Base-by-base conservation (phyloP, 164 flowering plant genomes). In the Warburgia ugandensis region DNA sequence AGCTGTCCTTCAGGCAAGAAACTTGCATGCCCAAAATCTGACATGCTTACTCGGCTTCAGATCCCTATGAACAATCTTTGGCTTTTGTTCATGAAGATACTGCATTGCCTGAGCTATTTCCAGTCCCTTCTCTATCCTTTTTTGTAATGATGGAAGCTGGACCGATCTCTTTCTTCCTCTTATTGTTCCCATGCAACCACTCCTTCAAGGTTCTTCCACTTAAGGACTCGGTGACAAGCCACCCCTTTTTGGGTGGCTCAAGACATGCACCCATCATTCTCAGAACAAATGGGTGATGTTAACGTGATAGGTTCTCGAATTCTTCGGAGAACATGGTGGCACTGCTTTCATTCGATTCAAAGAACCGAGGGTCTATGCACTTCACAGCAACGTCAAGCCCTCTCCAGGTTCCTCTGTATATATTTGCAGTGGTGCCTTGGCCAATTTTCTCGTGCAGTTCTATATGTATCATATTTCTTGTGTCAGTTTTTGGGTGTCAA, bases 61-160 rank as follows among this genome's bases (percentile, higher is more conserved):
- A 46, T 84, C 84, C 5, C 87, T 64, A 28, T 84, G 92, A 26
- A 81, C 28, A 4, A 81, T 62, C 64, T 43, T 79, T 1, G 85
- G 92, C 43, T 47, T 77, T 22, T 77, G 81, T 13, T 68, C 73
- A 33, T 84, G 92, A 3, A 84, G 68, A 58, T 80, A 84, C 32
- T 75, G 79, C 85, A 80, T 77, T 2, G 77, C 92, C 52, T 77
- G 80, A 35, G 87, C 65, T 11, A 80, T 75, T 64, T 83, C 87
- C 47, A 77, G 22, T 0, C 78, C 92, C 63, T 53, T 72, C 2
- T 17, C 55, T 22, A 84, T 2, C 23, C 84, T 74, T 22, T 73
- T 73, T 41, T 51, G 16, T 4, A 84, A 32, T 0, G 77, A 69
- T 2, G 83, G 91, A 38, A 80, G 71, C 7, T 76, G 72, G 0